Base-by-base conservation (phyloP, 257 asterid species). In the Avicennia marina region DNA sequence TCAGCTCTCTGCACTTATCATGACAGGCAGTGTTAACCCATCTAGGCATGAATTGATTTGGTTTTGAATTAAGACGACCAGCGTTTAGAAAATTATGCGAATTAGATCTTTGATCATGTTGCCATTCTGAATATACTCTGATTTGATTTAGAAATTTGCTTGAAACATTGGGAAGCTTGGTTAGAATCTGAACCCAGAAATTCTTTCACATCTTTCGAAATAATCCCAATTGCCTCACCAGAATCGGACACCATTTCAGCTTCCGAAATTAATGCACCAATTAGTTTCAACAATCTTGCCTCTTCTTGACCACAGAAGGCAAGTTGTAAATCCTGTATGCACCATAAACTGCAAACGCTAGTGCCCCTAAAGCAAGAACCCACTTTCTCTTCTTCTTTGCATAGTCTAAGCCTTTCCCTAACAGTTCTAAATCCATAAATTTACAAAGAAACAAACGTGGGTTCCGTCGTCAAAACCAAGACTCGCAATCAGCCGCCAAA, bases 211-310 rank as follows among this genome's bases (percentile, higher is more conserved):
- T n/a, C n/a, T n/a, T n/a, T n/a, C n/a, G n/a, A n/a, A n/a, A n/a
- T n/a, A n/a, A n/a, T n/a, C n/a, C n/a, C n/a, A n/a, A n/a, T n/a
- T n/a, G 81, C 72, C 20, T 81, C 85, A 20, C 94, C 77, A 12
- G 97, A 79, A 70, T 86, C 77, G 15, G 95, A 71, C 13, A 81
- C 61, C 83, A 74, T 68, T 56, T 79, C 84, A 46, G 83, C 80
- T 11, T 81, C 44, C 15, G 81, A 72, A 41, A 72, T 36, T 6
- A 86, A 45, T 11, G 90, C 66, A 18, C 62, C 59, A 0, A 77
- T 40, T 0, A 85, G 66, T 60, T 81, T 82, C 15, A 62, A 25
- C 45, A 79, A 44, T 27, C 67, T 75, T 31, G n/a, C 76, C 94
- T 81, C 67, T 78, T 83, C 53, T 60, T 70, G 16, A 60, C 83